These are phyloP conservation scores for Trametes sanguinea DNA, from an alignment of 768 basidiomycete genomes.

Conservation along the genomic window DNA sequence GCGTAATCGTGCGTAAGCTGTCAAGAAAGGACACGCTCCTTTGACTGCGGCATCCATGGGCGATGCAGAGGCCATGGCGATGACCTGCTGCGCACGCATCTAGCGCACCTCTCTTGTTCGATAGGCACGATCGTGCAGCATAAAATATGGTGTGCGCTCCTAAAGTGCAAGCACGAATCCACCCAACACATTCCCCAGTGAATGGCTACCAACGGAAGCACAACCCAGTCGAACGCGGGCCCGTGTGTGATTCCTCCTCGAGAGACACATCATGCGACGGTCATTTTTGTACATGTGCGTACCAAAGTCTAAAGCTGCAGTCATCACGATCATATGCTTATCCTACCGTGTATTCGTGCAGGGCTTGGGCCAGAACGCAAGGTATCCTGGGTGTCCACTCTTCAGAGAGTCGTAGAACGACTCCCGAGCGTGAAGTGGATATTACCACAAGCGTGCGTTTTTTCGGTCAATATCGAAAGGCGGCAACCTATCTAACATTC, in stretches of 20 bases:
- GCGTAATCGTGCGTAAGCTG: background rate
- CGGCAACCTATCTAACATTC: too few species aligned
- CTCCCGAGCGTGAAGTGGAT: constrained; percentile 46
- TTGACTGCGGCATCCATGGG: constrained; percentile 24
- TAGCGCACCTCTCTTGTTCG: constrained; percentile 7
- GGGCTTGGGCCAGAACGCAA: constrained; percentile 44
- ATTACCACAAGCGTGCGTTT: constrained; percentile 44
- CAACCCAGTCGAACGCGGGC: background rate
- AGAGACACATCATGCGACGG: constrained; percentile 26
- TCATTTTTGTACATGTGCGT: constrained; percentile 36
- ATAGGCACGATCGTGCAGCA: constrained; percentile 1
- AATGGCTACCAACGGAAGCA: constrained; percentile 11
- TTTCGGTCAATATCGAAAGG: background rate
- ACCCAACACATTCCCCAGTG: constrained; percentile 1
- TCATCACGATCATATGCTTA: too few species aligned
- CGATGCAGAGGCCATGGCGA: constrained; percentile 24
- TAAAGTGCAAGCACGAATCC: background rate
- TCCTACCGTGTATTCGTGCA: constrained; percentile 13
- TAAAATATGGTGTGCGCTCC: background rate
- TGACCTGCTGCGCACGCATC: constrained; percentile 21
- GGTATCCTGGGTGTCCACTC: constrained; percentile 38
- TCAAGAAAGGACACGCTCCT: constrained; percentile 5
- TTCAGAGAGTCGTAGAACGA: constrained; percentile 37
- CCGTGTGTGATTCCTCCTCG: constrained; percentile 21
- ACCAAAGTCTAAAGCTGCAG: too few species aligned